Evolutionary conservation across 2,329 filamentous ascomycete species (phyloP), one percentile per base, ranked within the genome.

Genomic region (Sporothrix phasma): DNA sequence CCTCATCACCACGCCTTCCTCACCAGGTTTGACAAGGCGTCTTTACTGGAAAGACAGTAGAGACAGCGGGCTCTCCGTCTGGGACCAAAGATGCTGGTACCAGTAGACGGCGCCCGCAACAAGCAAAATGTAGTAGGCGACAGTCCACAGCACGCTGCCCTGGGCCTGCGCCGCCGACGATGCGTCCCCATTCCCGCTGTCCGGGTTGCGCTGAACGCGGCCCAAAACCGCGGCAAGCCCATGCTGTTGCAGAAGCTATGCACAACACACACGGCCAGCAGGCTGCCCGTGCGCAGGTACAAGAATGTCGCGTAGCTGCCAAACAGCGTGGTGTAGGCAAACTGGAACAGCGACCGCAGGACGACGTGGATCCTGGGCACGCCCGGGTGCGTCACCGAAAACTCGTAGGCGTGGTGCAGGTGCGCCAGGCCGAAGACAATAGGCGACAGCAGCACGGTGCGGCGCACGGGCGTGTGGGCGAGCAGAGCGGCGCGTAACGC

Each of bases 341-440:
- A 88, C 73, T 97, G 94, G 68, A 97, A 82, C 11, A 92, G 68
- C 2, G 90, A 91, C 59, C 90, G 86, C 31, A 89, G 72, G 5
- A 94, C 71, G 6, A 88, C 85, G 1, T 84, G 80, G 0, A 80
- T 68, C 13, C 87, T 72, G 0, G 89, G 83, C 1, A 88, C 85
- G 67, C 84, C 80, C 8, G 90, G 90, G 70, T 95, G 85, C 1
- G 88, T 90, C 64, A 96, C 80, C 64, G 88, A 84, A 75, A 96
- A 96, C 76, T 97, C 94, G 78, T 96, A 96, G 74, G 96, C 91
- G 76, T 99, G 94, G 76, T 99, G 93, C 56, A 96, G 76, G 76
- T 99, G 94, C 7, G 94, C 92, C 51, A 96, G 85, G 61, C 93
- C 93, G 73, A 97, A 97, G 74, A 96, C 88, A 11, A 97, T 78